Evolutionary conservation across 2,329 filamentous ascomycete genomes (phyloP), one percentile per base, ranked within the genome.

Genomic region (Exophiala dermatitidis): DNA sequence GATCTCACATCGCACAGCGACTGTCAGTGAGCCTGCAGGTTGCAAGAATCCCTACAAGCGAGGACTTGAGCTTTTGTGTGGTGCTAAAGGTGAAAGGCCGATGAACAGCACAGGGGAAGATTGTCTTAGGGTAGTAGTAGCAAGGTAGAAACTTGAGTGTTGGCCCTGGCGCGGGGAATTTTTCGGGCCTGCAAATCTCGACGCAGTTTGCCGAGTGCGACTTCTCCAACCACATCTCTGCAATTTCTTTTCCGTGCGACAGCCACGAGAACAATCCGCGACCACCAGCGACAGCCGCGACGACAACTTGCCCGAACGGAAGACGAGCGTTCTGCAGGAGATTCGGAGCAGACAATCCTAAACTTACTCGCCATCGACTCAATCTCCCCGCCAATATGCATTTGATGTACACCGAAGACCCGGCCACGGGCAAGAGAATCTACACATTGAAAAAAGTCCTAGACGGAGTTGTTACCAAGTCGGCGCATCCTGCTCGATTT

Each of bases 401-500:
- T 84, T 77, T 85, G 61, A 85, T 85, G 93, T 95, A 91, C 83
- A 93, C 87, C 60, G 76, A 90, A 74, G 86, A 90, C 72, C 60
- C 59, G 33, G 71, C 79, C 64, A 76, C 80, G 58, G 90, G 91
- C 78, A 91, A 89, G 77, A 89, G 91, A 71, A 75, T 86, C 66
- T 98, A 97, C 80, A 97, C 93, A 45, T 83, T 97, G 62, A 91
- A 96, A 76, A 63, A 63, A 42, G 61, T 63, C 31, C 57, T 63
- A n/a, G 78, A 83, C 64, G 86, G 86, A 68, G 82, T 90, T 69
- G 88, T 96, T 67, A 95, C 91, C 71, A 95, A 95, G 79, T 93
- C 87, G 50, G 93, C 93, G 52, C 91, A 97, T 76, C 91, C 93
- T 44, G 93, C 93, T 41, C 82, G 93, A 64, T 98, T 97, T 79